Evolutionary conservation across 257 asterid genomes (phyloP).

Genomic region (Forsythia suspensa): DNA sequence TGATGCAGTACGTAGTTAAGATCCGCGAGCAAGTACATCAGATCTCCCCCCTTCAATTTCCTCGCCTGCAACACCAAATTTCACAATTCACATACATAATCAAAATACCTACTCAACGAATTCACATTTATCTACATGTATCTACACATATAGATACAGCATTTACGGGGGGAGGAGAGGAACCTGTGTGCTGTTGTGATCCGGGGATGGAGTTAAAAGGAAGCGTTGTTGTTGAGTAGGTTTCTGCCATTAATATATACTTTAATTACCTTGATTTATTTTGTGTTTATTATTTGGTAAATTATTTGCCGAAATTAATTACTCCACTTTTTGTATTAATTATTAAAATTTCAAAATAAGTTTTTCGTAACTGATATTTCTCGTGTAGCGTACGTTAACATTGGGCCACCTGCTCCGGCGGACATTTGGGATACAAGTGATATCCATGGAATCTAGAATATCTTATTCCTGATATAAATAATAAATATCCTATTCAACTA

Average conservation of each 20-base stretch:
- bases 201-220: slow-evolving; percentile 41
- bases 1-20: slow-evolving; percentile 51
- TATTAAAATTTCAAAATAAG: too few relatives aligned
- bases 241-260: background rate
- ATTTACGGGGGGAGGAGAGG: slow-evolving; percentile 10
- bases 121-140: background rate
- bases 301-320: background rate
- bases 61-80: slow-evolving; percentile 24
- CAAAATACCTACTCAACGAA: background rate
- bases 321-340: background rate
- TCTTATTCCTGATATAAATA: too few relatives aligned
- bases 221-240: slow-evolving; percentile 20
- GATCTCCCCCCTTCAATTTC: slow-evolving; percentile 64
- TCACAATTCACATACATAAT: slow-evolving; percentile 19
- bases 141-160: background rate
- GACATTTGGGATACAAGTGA: background rate
- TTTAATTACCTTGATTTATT: background rate
- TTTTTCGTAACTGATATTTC: background rate
- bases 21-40: slow-evolving; percentile 80
- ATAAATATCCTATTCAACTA: too few relatives aligned
- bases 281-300: background rate
- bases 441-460: too few relatives aligned
- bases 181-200: slow-evolving; percentile 31
- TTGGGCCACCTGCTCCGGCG: background rate
- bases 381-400: background rate